Conservation (phyloP, 208 protist genomes). For the Leishmania gerbilli region DNA sequence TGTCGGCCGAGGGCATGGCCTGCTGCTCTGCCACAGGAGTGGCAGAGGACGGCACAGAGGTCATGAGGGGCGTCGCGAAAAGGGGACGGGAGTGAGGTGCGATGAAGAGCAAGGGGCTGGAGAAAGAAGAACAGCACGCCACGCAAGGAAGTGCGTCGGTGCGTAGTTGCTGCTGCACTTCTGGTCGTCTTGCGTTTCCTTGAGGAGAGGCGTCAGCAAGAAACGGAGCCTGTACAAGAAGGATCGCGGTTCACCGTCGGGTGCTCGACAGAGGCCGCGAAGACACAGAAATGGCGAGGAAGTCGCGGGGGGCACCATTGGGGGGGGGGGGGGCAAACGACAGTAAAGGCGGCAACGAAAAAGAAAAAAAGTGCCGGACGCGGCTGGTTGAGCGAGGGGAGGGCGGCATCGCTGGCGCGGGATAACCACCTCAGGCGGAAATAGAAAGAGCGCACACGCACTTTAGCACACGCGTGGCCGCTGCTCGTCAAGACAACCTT, state of each 20-base stretch:
- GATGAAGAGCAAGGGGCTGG: not conserved
- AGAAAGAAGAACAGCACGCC: not conserved
- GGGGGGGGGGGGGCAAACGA: not conserved
- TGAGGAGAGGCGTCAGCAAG: not conserved
- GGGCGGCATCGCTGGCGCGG: not conserved
- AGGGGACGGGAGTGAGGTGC: not conserved
- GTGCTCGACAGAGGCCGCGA: not conserved
- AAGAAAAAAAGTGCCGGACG: not conserved
- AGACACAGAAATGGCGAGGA: not conserved
- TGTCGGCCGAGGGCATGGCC: constrained; percentile 19
- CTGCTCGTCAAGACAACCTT: not conserved
- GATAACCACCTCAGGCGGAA: not conserved
- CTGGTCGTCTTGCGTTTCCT: not conserved
- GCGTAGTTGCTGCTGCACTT: not conserved
- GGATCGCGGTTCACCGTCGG: not conserved
- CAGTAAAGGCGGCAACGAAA: not conserved
- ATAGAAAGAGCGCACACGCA: not conserved
- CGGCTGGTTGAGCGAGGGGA: not conserved
- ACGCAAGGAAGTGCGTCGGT: not conserved
- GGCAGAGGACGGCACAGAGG: not conserved
- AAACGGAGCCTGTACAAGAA: not conserved
- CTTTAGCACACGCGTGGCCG: not conserved
- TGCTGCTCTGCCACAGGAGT: not conserved
- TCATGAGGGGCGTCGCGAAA: not conserved
- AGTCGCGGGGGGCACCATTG: not conserved